Evolutionary conservation across 352 stramenopile genomes (phyloP).

Genomic region (Globisporangium middletonii): DNA sequence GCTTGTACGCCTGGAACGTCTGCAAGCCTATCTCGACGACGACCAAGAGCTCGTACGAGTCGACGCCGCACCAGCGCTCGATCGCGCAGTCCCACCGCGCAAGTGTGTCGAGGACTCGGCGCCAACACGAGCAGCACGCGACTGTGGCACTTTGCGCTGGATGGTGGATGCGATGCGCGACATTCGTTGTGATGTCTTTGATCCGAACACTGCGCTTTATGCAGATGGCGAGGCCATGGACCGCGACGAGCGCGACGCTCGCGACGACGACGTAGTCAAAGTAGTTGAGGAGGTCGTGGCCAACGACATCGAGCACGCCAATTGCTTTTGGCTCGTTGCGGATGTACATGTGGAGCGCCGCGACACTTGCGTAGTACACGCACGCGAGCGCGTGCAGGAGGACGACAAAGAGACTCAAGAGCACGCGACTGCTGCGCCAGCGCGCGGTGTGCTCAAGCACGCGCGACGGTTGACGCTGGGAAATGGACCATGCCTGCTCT

Average conservation of each 20-base stretch:
- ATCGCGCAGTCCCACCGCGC: neutral
- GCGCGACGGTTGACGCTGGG: neutral
- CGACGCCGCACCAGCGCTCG: neutral
- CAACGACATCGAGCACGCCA: neutral
- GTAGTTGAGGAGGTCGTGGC: neutral
- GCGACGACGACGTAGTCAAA: neutral
- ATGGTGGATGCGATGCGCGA: too few species aligned
- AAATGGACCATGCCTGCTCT: neutral
- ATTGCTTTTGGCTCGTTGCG: too few species aligned
- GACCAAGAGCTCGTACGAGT: conserved; percentile 5
- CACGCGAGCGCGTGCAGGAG: conserved; percentile 3
- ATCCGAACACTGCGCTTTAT: neutral
- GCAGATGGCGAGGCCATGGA: neutral
- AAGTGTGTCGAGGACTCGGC: neutral
- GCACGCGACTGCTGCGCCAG: neutral
- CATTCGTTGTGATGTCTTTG: neutral
- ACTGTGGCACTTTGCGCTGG: too few species aligned
- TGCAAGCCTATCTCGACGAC: conserved; percentile 11
- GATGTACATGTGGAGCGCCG: conserved; percentile 2
- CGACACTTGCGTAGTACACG: neutral
- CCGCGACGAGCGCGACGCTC: neutral
- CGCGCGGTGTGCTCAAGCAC: neutral
- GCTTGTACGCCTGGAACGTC: conserved; percentile 7
- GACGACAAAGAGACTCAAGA: neutral
- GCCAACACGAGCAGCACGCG: neutral